phyloP scores from a whole-genome alignment of 2,329 filamentous ascomycete species.

The Onygenales sp. region DNA sequence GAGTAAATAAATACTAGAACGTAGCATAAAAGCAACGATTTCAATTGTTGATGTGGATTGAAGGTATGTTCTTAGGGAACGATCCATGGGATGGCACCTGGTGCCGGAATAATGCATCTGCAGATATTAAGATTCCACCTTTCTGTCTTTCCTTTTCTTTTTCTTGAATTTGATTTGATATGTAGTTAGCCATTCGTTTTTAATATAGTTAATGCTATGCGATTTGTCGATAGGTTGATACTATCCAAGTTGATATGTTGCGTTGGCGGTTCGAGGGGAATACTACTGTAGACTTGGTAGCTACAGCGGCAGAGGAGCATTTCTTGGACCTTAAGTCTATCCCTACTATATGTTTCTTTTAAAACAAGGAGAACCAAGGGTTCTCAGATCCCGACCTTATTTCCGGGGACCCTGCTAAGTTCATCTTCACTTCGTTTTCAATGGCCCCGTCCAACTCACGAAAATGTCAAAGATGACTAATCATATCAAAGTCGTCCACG shows the following conservation, averaged over 20 bases:
- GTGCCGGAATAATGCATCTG: neutral
- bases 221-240: neutral
- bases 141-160: slow-evolving; percentile 3
- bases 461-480: no score
- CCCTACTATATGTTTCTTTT: no score
- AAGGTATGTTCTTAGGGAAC: neutral
- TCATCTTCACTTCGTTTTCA: no score
- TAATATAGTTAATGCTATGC: neutral
- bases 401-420: neutral
- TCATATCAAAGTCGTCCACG: neutral
- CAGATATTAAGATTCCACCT: slow-evolving; percentile 26
- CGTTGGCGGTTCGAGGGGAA: no score
- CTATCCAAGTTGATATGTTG: neutral
- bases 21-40: neutral
- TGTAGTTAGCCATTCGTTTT: neutral
- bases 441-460: no score
- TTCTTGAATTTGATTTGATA: neutral
- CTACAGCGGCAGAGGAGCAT: no score
- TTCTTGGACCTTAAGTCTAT: no score
- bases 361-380: no score
- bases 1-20: slow-evolving; percentile 37
- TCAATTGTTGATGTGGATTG: neutral
- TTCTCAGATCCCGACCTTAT: no score
- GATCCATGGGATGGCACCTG: neutral
- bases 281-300: no score